phyloP scores from a whole-genome alignment of 306 rosid species.

The Ceratonia siliqua region DNA sequence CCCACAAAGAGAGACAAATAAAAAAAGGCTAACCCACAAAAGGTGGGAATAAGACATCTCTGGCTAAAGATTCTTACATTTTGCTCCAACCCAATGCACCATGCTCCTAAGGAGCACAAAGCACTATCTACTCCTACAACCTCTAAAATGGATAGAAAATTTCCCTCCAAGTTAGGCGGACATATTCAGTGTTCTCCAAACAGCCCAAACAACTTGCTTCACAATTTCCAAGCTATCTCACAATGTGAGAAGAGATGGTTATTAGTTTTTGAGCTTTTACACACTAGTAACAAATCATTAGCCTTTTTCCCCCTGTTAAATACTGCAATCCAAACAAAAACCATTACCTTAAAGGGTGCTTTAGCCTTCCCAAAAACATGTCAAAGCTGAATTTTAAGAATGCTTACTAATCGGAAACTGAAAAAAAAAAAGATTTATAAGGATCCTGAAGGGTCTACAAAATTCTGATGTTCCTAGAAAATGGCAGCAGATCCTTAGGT shows the following conservation, averaged over 20 bases:
- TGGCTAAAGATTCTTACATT: neutral
- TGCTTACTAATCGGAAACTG: neutral
- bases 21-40: neutral
- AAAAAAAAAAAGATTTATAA: no score
- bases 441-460: neutral
- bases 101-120: neutral
- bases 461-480: slow-evolving; percentile 4
- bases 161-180: neutral
- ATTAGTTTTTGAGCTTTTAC: neutral
- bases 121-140: neutral
- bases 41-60: neutral
- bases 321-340: neutral
- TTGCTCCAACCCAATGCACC: neutral
- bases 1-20: neutral
- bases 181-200: no score
- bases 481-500: neutral
- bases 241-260: neutral
- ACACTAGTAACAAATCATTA: neutral
- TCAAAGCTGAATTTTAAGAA: neutral
- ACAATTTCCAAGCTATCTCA: neutral
- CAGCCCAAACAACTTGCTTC: neutral
- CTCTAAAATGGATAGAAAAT: neutral
- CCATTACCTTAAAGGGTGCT: neutral
- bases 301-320: neutral
- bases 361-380: neutral